A percentile compares a stretch with the other conserved stretches of the same genome.
phyloP scores from a whole-genome alignment of 163 green algal genomes.

The Smithsoniella earleae region DNA sequence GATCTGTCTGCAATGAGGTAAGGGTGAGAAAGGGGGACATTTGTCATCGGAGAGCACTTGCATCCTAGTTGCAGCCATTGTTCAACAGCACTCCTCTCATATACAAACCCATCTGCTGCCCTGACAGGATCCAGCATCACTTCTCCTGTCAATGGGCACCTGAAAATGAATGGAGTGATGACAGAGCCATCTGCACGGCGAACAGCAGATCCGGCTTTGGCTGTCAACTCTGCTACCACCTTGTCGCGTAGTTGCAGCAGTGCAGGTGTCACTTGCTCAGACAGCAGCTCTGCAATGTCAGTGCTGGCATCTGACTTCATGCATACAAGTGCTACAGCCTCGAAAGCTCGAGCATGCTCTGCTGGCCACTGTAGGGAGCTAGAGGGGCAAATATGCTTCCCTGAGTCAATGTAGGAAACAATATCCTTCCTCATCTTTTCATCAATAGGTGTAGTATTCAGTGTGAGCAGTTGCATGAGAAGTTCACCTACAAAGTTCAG shows the following conservation, averaged over 20 bases:
- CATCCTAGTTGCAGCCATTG: constrained; percentile 43
- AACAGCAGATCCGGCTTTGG: neutral
- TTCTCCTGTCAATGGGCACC: constrained; percentile 41
- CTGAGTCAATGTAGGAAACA: neutral
- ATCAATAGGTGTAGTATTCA: constrained; percentile 17
- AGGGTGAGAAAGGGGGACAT: constrained; percentile 30
- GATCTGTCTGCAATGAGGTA: constrained; percentile 35
- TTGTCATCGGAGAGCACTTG: constrained; percentile 45
- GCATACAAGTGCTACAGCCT: constrained; percentile 1
- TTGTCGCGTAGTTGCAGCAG: constrained; percentile 5
- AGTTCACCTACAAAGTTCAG: constrained; percentile 13
- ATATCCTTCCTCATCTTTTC: constrained; percentile 18
- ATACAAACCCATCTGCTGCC: constrained; percentile 55
- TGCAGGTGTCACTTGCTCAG: neutral
- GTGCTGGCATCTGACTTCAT: neutral
- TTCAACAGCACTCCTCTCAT: constrained; percentile 51
- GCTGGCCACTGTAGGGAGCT: neutral
- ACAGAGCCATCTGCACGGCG: constrained; percentile 2
- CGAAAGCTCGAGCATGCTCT: neutral
- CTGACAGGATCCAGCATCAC: constrained; percentile 55
- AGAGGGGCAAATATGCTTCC: neutral
- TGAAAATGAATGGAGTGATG: constrained; percentile 6
- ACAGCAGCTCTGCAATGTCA: constrained; percentile 2
- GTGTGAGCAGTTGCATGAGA: constrained; percentile 27
- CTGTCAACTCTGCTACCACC: neutral